Evolutionary conservation across 805 yeast species (phyloP), one percentile per base, ranked within the genome.

Genomic region (Teunomyces pallodes): DNA sequence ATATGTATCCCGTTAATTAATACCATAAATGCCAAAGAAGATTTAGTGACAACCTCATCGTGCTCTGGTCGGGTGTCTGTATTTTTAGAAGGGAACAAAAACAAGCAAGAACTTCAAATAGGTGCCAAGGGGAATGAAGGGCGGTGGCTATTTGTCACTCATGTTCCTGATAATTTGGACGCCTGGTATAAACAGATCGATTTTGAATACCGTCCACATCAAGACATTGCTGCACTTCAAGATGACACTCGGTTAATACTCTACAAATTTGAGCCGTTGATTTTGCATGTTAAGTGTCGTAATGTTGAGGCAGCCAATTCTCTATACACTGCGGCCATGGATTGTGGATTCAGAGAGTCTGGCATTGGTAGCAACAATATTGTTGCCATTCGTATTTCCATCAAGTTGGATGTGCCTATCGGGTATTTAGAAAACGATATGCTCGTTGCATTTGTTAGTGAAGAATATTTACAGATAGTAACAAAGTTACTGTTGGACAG

Each of bases 81-180:
- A 0, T 90, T 86, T 61, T 67, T 86, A 1, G 96, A 89, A 60
- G 96, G 96, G 2, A 64, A 67, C 8, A 87, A 87, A 55, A 51
- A 57, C 30, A 48, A 48, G 1, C 53, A 54, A 5, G 54, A 58
- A 31, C 55, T 61, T 2, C 80, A 66, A 55, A 79, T 86, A 12
- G 94, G 96, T 1, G 89, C 95, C 3, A 90, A 90, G 60, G 96
- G 96, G 8, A 81, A 83, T 45, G 88, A 90, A 42, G 96, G 96
- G 0, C 75, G 75, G 48, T 90, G 96, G 96, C 59, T 88, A 9
- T 89, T 80, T 68, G 89, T 90, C 2, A 80, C 90, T 0, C 96
- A 90, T 60, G 82, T 84, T 39, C 70, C 74, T 2, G 52, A 56
- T 1, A 69, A 78, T 16, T 68, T 86, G 6, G 54, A 60, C 1